These are phyloP conservation scores for Kwoniella pini DNA, from an alignment of 768 basidiomycete genomes.

Conservation along the genomic window DNA sequence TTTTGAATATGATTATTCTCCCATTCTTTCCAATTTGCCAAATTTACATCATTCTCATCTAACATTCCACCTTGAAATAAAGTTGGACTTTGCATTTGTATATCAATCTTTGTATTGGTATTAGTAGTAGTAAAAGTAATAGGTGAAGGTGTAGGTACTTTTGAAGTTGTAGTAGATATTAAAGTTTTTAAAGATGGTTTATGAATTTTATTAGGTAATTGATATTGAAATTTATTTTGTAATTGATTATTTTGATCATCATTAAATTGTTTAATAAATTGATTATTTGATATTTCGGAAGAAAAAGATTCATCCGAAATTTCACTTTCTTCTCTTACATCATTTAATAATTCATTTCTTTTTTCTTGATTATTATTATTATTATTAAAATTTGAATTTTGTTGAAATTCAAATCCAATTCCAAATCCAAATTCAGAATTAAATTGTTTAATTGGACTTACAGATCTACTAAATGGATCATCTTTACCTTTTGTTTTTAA, in stretches of 20 bases:
- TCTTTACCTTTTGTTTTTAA: background rate
- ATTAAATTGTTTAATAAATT: too few species aligned
- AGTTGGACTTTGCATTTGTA: background rate
- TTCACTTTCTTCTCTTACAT: background rate
- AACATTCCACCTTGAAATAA: background rate
- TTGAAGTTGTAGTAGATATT: slow-evolving; percentile 21
- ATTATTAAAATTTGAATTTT: background rate
- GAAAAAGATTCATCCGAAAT: too few species aligned
- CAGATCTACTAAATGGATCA: slow-evolving; percentile 24
- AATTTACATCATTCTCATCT: background rate
- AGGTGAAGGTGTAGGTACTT: slow-evolving; percentile 2
- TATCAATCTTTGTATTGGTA: background rate
- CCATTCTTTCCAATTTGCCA: background rate
- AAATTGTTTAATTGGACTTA: slow-evolving; percentile 22
- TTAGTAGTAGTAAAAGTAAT: too few species aligned
- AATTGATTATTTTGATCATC: too few species aligned
- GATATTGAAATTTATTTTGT: too few species aligned
- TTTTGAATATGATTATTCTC: background rate
- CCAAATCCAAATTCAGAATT: background rate
- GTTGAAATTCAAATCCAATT: background rate
- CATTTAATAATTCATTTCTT: background rate
- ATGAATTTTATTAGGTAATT: slow-evolving; percentile 21
- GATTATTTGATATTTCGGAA: too few species aligned
- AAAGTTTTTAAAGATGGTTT: slow-evolving; percentile 36
- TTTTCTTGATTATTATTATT: background rate